Evolutionary conservation across 192 early-diverging fungal species (phyloP).

Genomic region (Phlyctochytrium planicorne): DNA sequence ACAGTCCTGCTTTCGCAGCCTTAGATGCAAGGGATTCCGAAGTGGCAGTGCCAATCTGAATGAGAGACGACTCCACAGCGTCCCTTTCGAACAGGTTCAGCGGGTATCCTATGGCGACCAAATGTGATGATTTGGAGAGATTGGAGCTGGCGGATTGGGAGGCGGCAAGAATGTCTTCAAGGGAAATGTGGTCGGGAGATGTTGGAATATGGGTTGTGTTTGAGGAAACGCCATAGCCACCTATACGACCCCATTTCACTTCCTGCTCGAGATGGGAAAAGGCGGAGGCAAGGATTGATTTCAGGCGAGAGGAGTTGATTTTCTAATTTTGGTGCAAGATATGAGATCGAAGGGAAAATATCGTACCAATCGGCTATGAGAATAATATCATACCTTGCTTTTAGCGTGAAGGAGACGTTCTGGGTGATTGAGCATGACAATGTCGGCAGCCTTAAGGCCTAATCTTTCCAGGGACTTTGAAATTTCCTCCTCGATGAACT

Average conservation of each 20-base stretch:
- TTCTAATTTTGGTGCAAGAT: conserved; percentile 13
- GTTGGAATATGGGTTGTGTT: conserved; percentile 58
- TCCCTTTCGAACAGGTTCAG: conserved; percentile 76
- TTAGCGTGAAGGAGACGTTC: conserved; percentile 73
- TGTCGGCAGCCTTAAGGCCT: conserved; percentile 56
- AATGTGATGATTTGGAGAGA: no score
- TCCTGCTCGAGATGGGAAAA: conserved; percentile 65
- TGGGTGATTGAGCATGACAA: conserved; percentile 76
- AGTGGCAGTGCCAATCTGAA: neutral
- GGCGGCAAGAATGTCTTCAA: conserved; percentile 44
- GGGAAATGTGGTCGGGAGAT: conserved; percentile 62
- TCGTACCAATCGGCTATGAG: conserved; percentile 13
- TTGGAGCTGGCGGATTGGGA: no score
- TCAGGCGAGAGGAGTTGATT: no score
- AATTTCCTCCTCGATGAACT: conserved; percentile 59
- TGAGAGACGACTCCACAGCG: conserved; percentile 32
- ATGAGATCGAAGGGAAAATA: neutral
- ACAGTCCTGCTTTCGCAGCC: conserved; percentile 37
- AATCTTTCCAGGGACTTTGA: conserved; percentile 53
- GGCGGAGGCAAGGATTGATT: conserved; percentile 54
- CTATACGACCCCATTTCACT: conserved; percentile 59
- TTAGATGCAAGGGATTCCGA: neutral
- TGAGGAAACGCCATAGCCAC: conserved; percentile 68
- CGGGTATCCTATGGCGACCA: conserved; percentile 60
- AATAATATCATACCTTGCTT: conserved; percentile 9